A percentile compares a stretch with the other conserved stretches of the same genome.
These are phyloP conservation scores for Golubevia sp. DNA, from an alignment of 1,284 basidiomycete species.

Conservation along the genomic window DNA sequence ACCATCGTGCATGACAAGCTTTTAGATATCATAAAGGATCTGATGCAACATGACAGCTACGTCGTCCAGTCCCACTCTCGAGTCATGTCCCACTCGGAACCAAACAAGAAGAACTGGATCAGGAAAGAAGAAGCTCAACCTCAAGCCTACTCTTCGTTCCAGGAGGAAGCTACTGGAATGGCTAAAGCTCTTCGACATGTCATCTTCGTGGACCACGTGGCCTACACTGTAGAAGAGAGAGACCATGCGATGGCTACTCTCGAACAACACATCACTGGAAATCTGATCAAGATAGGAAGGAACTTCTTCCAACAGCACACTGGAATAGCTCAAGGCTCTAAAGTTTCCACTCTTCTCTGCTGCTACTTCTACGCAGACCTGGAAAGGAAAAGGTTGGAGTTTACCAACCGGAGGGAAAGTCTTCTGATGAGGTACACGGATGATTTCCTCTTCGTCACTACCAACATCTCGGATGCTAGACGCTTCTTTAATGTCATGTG, in stretches of 20 bases:
- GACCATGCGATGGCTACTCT: conserved; percentile 75
- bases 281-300: conserved; percentile 73
- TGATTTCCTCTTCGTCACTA: conserved; percentile 89
- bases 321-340: conserved; percentile 95
- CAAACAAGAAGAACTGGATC: conserved; percentile 67
- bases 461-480: conserved; percentile 70
- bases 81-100: conserved; percentile 67
- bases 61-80: conserved; percentile 72
- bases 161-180: conserved; percentile 67
- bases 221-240: conserved; percentile 68
- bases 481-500: conserved; percentile 79
- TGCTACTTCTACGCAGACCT: conserved; percentile 82
- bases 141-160: conserved; percentile 5
- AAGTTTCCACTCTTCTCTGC: conserved; percentile 84
- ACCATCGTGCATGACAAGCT: conserved; percentile 89
- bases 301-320: conserved; percentile 81
- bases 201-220: conserved; percentile 83
- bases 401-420: conserved; percentile 60
- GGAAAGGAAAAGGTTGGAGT: conserved; percentile 72
- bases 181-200: conserved; percentile 74
- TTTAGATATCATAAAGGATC: conserved; percentile 73
- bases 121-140: too few relatives aligned
- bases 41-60: conserved; percentile 44
- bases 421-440: conserved; percentile 81
- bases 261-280: conserved; percentile 85